These are phyloP conservation scores for Coemansia umbellata DNA, from an alignment of 192 early-diverging fungal species.

Conservation along the genomic window DNA sequence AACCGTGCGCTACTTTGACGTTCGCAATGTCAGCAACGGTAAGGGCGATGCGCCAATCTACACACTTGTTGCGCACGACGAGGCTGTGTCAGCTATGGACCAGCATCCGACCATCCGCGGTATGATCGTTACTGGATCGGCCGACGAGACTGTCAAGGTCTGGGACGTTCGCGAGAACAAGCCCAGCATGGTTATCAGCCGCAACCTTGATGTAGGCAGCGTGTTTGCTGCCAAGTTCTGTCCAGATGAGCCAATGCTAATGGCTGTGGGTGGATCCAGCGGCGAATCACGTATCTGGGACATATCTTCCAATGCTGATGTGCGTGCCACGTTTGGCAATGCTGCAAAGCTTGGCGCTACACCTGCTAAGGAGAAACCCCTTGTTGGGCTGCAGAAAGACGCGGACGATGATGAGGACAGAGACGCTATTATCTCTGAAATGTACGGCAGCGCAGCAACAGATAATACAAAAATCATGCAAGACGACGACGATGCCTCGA, in stretches of 20 bases:
- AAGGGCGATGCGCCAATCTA: slow-evolving; percentile 60
- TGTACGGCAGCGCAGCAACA: slow-evolving; percentile 12
- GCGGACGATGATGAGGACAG: slow-evolving; percentile 50
- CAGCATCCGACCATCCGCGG: slow-evolving; percentile 74
- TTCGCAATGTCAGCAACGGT: slow-evolving; percentile 48
- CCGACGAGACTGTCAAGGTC: slow-evolving; percentile 88
- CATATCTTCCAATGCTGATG: slow-evolving; percentile 78
- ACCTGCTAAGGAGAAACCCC: slow-evolving; percentile 36
- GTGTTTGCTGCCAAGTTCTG: slow-evolving; percentile 87
- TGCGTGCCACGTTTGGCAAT: slow-evolving; percentile 53
- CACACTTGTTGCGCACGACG: slow-evolving; percentile 92
- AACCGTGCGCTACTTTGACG: slow-evolving; percentile 85
- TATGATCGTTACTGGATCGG: slow-evolving; percentile 86
- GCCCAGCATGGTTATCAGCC: slow-evolving; percentile 80
- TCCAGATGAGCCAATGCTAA: slow-evolving; percentile 84
- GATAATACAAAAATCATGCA: slow-evolving; percentile 3
- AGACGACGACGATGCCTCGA: slow-evolving; percentile 32
- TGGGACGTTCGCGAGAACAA: slow-evolving; percentile 78
- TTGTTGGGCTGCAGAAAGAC: slow-evolving; percentile 41
- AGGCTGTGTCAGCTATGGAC: slow-evolving; percentile 83
- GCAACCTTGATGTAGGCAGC: slow-evolving; percentile 77
- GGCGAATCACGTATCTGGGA: slow-evolving; percentile 95
- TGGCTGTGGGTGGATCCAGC: slow-evolving; percentile 83
- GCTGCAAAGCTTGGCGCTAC: neutral
- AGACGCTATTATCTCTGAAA: slow-evolving; percentile 41